phyloP scores from a whole-genome alignment of 176 grass and related monocot genomes.

The Paspalum vaginatum region DNA sequence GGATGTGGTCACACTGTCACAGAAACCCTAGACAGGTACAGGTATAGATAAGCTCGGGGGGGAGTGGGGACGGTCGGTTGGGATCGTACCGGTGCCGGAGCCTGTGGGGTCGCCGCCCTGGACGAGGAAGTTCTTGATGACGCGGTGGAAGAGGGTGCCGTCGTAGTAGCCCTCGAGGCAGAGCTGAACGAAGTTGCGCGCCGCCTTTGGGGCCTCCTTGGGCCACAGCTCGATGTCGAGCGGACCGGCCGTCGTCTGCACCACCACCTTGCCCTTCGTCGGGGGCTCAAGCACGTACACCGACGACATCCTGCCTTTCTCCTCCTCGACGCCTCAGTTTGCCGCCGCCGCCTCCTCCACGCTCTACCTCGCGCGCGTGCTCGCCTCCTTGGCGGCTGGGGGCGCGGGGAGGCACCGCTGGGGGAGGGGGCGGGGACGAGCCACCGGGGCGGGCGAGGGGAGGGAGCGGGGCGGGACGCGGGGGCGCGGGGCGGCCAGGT shows the following conservation, averaged over 20 bases:
- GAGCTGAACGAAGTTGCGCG: constrained; percentile 94
- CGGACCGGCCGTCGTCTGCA: constrained; percentile 78
- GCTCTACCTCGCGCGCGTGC: constrained; percentile 11
- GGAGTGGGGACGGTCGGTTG: not conserved
- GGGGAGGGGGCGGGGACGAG: not conserved
- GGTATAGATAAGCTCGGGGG: not conserved
- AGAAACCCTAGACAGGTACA: constrained; percentile 39
- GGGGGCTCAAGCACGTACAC: constrained; percentile 92
- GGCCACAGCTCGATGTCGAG: constrained; percentile 96
- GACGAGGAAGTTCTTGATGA: constrained; percentile 93
- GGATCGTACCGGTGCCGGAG: constrained; percentile 60
- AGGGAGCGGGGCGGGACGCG: too few relatives aligned
- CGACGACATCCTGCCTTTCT: constrained; percentile 67
- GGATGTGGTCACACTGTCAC: not conserved
- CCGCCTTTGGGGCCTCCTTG: constrained; percentile 90
- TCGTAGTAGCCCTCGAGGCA: constrained; percentile 96
- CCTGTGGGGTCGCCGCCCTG: constrained; percentile 90
- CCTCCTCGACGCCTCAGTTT: constrained; percentile 1
- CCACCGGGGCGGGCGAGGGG: too few relatives aligned
- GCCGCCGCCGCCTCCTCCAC: constrained; percentile 1
- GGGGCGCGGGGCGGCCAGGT: too few relatives aligned
- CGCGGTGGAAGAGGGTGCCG: constrained; percentile 80
- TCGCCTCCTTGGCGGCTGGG: not conserved
- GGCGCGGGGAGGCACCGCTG: too few relatives aligned
- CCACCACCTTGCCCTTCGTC: constrained; percentile 91